Percentiles rank a stretch among this genome's conserved stretches.
These are phyloP conservation scores for Centaurea solstitialis DNA, from an alignment of 129 eudicot genomes.

Conservation along the genomic window DNA sequence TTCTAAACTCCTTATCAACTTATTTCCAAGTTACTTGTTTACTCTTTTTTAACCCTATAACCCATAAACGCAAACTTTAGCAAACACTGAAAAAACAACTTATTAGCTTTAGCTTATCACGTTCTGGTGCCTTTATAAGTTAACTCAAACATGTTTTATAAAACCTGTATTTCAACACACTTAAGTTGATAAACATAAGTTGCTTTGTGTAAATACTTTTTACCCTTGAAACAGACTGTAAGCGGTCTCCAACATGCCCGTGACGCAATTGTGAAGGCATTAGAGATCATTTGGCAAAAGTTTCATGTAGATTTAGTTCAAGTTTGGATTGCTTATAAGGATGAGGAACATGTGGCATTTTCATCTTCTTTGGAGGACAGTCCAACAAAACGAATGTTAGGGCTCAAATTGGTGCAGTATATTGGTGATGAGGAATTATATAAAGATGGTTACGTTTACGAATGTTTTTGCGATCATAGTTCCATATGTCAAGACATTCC, in stretches of 20 bases:
- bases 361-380: constrained; percentile 5
- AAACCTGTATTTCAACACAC: too few relatives aligned
- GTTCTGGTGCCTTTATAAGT: too few relatives aligned
- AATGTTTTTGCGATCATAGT: background rate
- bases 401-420: background rate
- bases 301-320: background rate
- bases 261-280: background rate
- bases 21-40: too few relatives aligned
- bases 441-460: background rate
- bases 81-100: too few relatives aligned
- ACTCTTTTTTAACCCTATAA: too few relatives aligned
- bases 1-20: too few relatives aligned
- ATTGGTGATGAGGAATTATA: background rate
- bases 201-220: background rate
- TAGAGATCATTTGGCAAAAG: background rate
- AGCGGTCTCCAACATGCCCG: background rate
- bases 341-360: background rate
- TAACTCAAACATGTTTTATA: too few relatives aligned
- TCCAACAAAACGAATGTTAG: background rate
- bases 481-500: background rate
- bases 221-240: background rate
- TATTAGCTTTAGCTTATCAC: too few relatives aligned
- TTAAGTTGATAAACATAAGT: background rate
- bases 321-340: constrained; percentile 9
- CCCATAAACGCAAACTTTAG: too few relatives aligned